Evolutionary conservation across 345 rosid species (phyloP).

Genomic region (Populus euphratica): DNA sequence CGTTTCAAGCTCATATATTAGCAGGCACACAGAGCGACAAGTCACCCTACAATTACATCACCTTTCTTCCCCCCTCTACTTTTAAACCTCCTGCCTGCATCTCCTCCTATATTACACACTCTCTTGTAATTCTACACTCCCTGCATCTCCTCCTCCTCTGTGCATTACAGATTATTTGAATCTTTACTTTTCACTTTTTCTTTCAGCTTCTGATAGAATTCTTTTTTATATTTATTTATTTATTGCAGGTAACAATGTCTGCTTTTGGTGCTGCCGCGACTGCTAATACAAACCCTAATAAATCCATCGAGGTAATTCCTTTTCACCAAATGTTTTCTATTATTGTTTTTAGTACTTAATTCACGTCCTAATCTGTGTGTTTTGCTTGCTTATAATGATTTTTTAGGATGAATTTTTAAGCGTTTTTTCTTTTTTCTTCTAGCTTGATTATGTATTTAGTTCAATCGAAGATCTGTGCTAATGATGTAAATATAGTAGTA

Average conservation of each 20-base stretch:
- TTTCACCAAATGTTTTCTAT: not conserved
- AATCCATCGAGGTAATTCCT: slow-evolving; percentile 61
- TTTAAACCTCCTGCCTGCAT: not conserved
- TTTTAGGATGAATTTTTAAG: not conserved
- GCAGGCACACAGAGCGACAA: not conserved
- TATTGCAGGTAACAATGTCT: slow-evolving; percentile 40
- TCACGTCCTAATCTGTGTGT: not conserved
- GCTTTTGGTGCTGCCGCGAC: slow-evolving; percentile 47
- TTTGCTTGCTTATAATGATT: not conserved
- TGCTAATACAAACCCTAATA: slow-evolving; percentile 65
- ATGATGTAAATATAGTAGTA: not conserved
- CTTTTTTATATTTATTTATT: not conserved
- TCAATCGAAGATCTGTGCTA: too few relatives aligned
- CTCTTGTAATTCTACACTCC: not conserved
- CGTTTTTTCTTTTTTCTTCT: too few relatives aligned
- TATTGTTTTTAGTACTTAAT: not conserved
- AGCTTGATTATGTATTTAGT: not conserved
- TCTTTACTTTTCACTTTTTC: not conserved
- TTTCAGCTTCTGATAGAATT: not conserved
- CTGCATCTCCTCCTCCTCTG: not conserved
- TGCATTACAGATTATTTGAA: not conserved
- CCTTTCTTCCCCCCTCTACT: not conserved
- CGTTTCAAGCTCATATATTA: not conserved
- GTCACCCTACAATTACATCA: not conserved
- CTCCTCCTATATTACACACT: not conserved